A percentile compares a stretch with the other conserved stretches of the same genome.
These are phyloP conservation scores for Dictyostelium discoideum DNA, from an alignment of 78 protist species.

Conservation along the genomic window DNA sequence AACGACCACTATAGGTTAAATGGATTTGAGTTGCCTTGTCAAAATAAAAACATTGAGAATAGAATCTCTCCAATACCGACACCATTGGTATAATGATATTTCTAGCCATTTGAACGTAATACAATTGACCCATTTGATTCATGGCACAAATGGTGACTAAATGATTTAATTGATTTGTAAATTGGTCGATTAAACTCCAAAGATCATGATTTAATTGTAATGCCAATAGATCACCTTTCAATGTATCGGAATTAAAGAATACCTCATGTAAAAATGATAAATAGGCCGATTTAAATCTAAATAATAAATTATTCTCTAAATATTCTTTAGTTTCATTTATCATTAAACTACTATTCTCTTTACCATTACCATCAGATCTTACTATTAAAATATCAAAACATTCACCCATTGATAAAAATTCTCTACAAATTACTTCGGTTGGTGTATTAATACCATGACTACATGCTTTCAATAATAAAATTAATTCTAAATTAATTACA, in stretches of 20 bases:
- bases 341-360: conserved; percentile 16
- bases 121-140: background rate
- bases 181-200: conserved; percentile 62
- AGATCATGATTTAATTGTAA: conserved; percentile 46
- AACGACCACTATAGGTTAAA: conserved; percentile 23
- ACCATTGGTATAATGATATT: conserved; percentile 51
- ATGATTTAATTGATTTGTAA: conserved; percentile 46
- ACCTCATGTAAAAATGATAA: conserved; percentile 63
- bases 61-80: conserved; percentile 51
- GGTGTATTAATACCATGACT: conserved; percentile 57
- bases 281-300: conserved; percentile 62
- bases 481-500: conserved; percentile 46
- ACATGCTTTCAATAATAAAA: conserved; percentile 40
- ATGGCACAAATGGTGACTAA: background rate
- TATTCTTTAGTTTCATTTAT: conserved; percentile 59
- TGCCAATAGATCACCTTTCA: conserved; percentile 69
- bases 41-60: conserved; percentile 74
- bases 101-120: conserved; percentile 32
- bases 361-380: conserved; percentile 12
- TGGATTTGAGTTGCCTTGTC: conserved; percentile 74
- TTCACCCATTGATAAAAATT: conserved; percentile 55
- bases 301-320: conserved; percentile 38
- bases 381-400: conserved; percentile 49
- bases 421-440: conserved; percentile 67
- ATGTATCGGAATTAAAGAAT: conserved; percentile 57